Conservation (phyloP, 345 rosid genomes). For the Brassica rapa region DNA sequence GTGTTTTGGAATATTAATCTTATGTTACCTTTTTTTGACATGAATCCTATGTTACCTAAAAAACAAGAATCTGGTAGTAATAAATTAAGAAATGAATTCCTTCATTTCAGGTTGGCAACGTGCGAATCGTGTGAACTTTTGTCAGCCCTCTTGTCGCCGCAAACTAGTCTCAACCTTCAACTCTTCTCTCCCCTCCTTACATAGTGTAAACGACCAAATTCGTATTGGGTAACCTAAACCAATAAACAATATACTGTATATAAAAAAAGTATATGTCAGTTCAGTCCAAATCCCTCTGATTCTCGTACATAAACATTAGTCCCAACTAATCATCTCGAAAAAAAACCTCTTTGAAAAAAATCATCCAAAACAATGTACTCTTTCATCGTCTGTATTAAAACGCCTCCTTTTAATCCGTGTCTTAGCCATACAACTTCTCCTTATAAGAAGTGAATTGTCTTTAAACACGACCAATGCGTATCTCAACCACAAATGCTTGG, state of each 20-base stretch:
- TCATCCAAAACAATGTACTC: background rate
- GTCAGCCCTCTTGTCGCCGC: slow-evolving; percentile 4
- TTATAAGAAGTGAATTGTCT: background rate
- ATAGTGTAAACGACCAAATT: no score
- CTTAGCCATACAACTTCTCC: slow-evolving; percentile 7
- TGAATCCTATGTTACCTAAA: background rate
- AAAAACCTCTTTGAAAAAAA: background rate
- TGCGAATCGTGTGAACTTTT: slow-evolving; percentile 4
- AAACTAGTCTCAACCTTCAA: background rate
- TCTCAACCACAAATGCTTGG: background rate
- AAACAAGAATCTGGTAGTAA: background rate
- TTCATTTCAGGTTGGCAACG: slow-evolving; percentile 1
- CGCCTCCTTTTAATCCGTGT: background rate
- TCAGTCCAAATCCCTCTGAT: background rate
- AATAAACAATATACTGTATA: background rate
- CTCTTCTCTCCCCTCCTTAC: background rate
- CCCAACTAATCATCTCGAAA: background rate
- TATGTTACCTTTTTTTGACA: background rate
- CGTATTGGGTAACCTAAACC: background rate
- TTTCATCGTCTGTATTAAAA: background rate
- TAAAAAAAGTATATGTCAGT: background rate
- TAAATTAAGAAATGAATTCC: background rate
- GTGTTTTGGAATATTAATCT: no score
- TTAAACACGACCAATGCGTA: background rate
- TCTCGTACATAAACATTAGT: slow-evolving; percentile 2